Evolutionary conservation across 2,329 filamentous ascomycete species (phyloP), one percentile per base, ranked within the genome.

Genomic region (Diaporthe sp.): DNA sequence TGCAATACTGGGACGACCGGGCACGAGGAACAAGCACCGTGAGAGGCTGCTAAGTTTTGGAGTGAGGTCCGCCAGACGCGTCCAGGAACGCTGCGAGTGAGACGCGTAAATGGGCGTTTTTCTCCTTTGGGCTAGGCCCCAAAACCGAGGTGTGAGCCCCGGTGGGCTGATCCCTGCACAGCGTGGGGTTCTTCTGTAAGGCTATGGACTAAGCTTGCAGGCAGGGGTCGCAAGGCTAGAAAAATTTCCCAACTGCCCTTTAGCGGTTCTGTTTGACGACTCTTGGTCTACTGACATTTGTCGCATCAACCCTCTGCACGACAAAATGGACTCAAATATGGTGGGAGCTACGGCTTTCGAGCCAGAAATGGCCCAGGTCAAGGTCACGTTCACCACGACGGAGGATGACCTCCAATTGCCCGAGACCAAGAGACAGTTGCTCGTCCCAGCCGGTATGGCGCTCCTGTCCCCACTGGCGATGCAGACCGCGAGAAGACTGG

Each of bases 361-460:
- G 75, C 77, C 84, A 67, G 82, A 83, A 34, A 75, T 77, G 78
- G 84, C 87, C 71, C 92, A 93, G 84, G 88, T 94, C 77, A 92
- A 92, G 84, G 91, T 94, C 77, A 87, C 92, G 83, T 93, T 94
- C 85, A 92, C 89, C 76, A 94, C 92, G 61, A 88, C 87, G 74
- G 90, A 92, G 77, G 83, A 88, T 73, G 91, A 92, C 78, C 85
- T 94, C 72, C 87, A 92, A 81, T 86, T 94, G 61, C 90, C 91
- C 73, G 91, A 93, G 79, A 87, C 86, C 79, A 92, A 90, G 83
- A 86, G 87, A 74, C 90, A 92, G 81, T 85, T 93, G 67, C 87
- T 93, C 71, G 91, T 93, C 6, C 91, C 91, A 17, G 89, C 90
- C 78, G 88, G 90, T 91, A 81, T 76, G 84, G 76, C 39, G 15